A percentile compares a stretch with the other conserved stretches of the same genome.
Evolutionary conservation across 768 basidiomycete species (phyloP).

Genomic region (Termitomyces sp.): DNA sequence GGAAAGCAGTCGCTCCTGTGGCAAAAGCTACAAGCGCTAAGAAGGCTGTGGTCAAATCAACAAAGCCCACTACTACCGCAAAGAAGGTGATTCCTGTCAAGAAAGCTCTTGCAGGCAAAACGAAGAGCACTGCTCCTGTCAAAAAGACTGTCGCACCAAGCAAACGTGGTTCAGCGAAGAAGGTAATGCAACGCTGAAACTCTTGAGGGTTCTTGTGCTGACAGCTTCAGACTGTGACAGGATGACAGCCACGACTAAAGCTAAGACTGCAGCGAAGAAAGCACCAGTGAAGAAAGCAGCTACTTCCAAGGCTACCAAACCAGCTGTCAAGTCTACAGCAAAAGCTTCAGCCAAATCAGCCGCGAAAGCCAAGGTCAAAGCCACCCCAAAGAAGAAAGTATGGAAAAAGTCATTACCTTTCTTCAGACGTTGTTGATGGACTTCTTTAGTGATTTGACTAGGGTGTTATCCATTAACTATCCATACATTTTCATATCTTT

Average conservation of each 20-base stretch:
- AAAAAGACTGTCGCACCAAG: slow-evolving; percentile 33
- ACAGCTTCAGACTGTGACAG: slow-evolving; percentile 31
- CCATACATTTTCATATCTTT: slow-evolving; percentile 3
- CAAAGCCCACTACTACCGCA: slow-evolving; percentile 23
- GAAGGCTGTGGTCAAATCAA: slow-evolving; percentile 25
- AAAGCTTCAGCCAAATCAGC: slow-evolving; percentile 19
- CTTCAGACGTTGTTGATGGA: background rate
- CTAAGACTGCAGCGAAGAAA: slow-evolving; percentile 30
- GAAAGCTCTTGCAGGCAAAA: slow-evolving; percentile 32
- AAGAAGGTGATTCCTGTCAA: slow-evolving; percentile 18
- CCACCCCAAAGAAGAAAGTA: slow-evolving; percentile 32
- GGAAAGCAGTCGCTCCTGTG: slow-evolving; percentile 10
- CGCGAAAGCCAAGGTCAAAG: slow-evolving; percentile 24
- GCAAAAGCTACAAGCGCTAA: slow-evolving; percentile 25
- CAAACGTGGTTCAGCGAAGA: slow-evolving; percentile 36
- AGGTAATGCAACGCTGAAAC: slow-evolving; percentile 20
- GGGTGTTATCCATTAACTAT: background rate
- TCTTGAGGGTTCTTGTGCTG: background rate
- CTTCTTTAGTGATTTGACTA: background rate
- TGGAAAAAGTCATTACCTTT: background rate
- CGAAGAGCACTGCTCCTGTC: slow-evolving; percentile 26
- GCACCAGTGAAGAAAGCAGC: slow-evolving; percentile 10
- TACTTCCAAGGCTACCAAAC: slow-evolving; percentile 32
- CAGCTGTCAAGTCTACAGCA: slow-evolving; percentile 29
- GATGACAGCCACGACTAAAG: slow-evolving; percentile 35